Evolutionary conservation across 2,329 filamentous ascomycete species (phyloP), one percentile per base, ranked within the genome.

Genomic region (Paecilomyces variotii): DNA sequence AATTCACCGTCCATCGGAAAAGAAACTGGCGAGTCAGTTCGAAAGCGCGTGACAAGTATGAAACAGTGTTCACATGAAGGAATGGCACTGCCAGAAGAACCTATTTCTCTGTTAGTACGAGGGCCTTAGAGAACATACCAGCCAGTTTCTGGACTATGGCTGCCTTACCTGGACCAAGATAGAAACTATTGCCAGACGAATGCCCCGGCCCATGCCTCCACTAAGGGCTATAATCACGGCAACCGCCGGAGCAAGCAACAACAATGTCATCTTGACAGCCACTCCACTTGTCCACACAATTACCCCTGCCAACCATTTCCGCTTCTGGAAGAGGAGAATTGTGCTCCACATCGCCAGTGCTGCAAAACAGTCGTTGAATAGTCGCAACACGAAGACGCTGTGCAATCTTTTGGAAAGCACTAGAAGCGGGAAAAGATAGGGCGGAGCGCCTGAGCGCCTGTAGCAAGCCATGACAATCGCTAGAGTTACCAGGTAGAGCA

Each of bases 1-100:
- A 99, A 74, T 99, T 99, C 65, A 99, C 94, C 0, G 94, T 99
- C 94, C 94, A 99, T 76, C 93, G 91, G 80, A 93, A 97, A 67
- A 96, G 82, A 76, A 99, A 99, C 66, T 90, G 86, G 57, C 94
- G 83, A 53, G 89, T 91, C 59, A 99, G 82, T 76, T 99, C 91
- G 70, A 99, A 99, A 0, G 94, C 91, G 62, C 89, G 82, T 53
- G 84, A 83, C 19, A 95, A 70, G 71, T 99, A 99, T 28, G 87
- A 89, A 60, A 76, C 74, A 24, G 86, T 75, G 65, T 91, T 88
- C 49, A 77, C 78, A 55, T 76, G 68, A 9, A 80, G 71, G 75
- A 97, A 97, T 0, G 91, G 91, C 51, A 82, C 77, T 14, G 80
- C 83, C 56, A 85, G 73, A 27, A 82, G 65, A 60, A 81, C 67